A percentile compares a stretch with the other conserved stretches of the same genome.
phyloP scores from a whole-genome alignment of 345 rosid genomes.

The Triadica sebifera region DNA sequence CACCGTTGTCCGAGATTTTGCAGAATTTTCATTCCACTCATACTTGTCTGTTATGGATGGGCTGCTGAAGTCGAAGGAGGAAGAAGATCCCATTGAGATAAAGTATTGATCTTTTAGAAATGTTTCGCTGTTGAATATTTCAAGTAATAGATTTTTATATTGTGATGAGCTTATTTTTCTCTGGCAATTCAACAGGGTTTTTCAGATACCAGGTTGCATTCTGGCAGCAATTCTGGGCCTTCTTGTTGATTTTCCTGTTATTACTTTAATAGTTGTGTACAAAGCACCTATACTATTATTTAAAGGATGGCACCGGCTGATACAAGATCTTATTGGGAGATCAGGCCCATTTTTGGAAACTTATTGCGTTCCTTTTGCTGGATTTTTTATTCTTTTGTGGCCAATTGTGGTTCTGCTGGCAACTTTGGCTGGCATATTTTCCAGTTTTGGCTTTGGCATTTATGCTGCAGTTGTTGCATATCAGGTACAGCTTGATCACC shows the following conservation, averaged over 20 bases:
- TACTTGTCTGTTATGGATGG: constrained; percentile 31
- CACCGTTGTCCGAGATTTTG: constrained; percentile 23
- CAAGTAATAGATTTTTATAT: not conserved
- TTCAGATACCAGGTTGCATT: constrained; percentile 24
- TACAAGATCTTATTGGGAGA: constrained; percentile 25
- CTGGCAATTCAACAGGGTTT: constrained; percentile 8
- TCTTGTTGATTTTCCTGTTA: constrained; percentile 21
- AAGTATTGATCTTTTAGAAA: constrained; percentile 3
- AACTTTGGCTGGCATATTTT: constrained; percentile 16
- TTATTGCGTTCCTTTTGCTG: constrained; percentile 32
- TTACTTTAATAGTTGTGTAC: constrained; percentile 17
- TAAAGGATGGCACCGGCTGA: constrained; percentile 28
- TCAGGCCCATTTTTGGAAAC: constrained; percentile 33
- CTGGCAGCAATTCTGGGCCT: constrained; percentile 18
- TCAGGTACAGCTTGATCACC: constrained; percentile 15
- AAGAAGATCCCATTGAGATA: constrained; percentile 24
- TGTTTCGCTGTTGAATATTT: not conserved
- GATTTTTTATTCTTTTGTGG: constrained; percentile 26
- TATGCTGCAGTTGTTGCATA: constrained; percentile 27
- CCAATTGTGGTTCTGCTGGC: constrained; percentile 25
- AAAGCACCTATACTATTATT: constrained; percentile 24
- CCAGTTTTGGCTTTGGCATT: constrained; percentile 19
- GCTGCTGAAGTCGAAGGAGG: constrained; percentile 19
- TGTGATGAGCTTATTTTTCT: not conserved
- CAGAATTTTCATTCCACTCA: constrained; percentile 28